Percentiles rank a stretch among this genome's conserved stretches.
These are phyloP conservation scores for Solanum pinnatisectum DNA, from an alignment of 257 asterid genomes.

Conservation along the genomic window DNA sequence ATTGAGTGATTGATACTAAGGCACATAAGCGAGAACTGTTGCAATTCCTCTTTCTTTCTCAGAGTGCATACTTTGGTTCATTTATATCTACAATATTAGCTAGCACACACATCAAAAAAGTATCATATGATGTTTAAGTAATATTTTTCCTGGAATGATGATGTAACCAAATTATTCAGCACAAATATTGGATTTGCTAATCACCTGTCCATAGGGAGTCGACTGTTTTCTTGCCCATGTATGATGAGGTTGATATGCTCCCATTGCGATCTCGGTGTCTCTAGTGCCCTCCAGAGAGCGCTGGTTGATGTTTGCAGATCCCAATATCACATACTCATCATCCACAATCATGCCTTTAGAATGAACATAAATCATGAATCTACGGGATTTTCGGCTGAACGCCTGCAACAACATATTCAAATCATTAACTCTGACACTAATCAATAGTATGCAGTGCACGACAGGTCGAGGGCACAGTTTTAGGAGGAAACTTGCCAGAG, in stretches of 20 bases:
- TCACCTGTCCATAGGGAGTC: constrained; percentile 87
- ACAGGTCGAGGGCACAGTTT: not conserved
- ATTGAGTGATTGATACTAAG: not conserved
- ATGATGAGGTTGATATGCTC: constrained; percentile 87
- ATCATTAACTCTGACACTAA: not conserved
- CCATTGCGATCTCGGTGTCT: constrained; percentile 99
- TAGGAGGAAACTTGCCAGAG: not conserved
- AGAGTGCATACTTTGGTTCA: not conserved
- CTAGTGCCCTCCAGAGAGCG: constrained; percentile 90
- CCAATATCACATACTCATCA: constrained; percentile 77
- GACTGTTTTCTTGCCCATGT: constrained; percentile 71
- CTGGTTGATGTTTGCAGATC: constrained; percentile 94
- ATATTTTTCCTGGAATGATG: not conserved
- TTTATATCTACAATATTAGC: not conserved
- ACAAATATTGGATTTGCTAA: not conserved
- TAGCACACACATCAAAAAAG: not conserved
- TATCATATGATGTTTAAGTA: not conserved
- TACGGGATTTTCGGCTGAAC: constrained; percentile 53
- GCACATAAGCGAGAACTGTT: not conserved
- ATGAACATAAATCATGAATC: constrained; percentile 98
- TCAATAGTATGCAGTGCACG: not conserved
- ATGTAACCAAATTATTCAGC: not conserved
- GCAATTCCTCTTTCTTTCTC: not conserved
- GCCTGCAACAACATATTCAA: constrained; percentile 44
- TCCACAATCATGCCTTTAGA: constrained; percentile 97